Evolutionary conservation across 1,284 basidiomycete genomes (phyloP).

Genomic region (Microbotryomycetes sp.): DNA sequence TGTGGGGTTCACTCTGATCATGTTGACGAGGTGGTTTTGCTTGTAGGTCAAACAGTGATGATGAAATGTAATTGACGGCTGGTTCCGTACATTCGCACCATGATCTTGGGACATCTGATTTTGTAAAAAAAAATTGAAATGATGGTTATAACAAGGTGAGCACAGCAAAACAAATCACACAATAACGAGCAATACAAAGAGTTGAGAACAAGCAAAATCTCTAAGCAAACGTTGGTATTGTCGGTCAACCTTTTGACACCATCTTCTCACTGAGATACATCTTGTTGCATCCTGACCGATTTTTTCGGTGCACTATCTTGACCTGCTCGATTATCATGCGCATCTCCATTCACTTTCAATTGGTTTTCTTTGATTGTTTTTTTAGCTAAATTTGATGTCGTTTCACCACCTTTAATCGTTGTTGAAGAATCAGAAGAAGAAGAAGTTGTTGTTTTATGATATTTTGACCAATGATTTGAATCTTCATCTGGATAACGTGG

Average conservation of each 20-base stretch:
- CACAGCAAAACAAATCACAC: neutral
- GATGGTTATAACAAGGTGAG: neutral
- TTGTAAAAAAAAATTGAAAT: neutral
- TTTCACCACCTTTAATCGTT: too few relatives aligned
- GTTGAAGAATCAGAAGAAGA: neutral
- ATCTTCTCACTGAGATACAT: neutral
- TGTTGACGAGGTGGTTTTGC: too few relatives aligned
- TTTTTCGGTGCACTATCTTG: neutral
- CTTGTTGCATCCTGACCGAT: neutral
- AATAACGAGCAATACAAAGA: neutral
- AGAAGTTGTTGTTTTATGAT: neutral
- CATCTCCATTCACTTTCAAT: neutral
- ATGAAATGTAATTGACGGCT: too few relatives aligned
- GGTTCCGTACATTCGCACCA: neutral
- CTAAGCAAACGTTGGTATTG: neutral
- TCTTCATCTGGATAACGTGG: slow-evolving; percentile 37
- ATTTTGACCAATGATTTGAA: neutral
- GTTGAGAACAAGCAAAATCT: neutral
- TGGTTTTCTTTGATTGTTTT: too few relatives aligned
- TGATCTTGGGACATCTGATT: neutral
- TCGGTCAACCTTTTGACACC: neutral
- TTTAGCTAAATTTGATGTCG: neutral
- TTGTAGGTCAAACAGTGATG: too few relatives aligned
- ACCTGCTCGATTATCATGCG: neutral
- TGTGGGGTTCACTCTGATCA: neutral